Percentiles rank a stretch among this genome's conserved stretches.
Evolutionary conservation across 2,329 filamentous ascomycete genomes (phyloP).

Genomic region (Teratosphaeria nubilosa): DNA sequence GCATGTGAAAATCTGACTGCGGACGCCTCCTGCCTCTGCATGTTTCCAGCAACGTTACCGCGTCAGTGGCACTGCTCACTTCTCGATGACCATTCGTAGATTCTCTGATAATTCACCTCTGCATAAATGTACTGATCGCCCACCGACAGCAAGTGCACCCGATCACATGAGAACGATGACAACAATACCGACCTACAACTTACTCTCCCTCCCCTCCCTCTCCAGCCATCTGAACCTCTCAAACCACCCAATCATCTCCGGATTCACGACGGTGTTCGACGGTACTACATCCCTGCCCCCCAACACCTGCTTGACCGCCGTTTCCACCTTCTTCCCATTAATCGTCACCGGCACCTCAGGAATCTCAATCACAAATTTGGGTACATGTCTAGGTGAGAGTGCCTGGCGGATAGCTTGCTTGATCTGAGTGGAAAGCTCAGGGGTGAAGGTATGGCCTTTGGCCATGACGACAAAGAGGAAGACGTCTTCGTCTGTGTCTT

Average conservation of each 20-base stretch:
- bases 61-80: too few relatives aligned
- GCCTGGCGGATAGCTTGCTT: conserved; percentile 17
- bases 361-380: conserved; percentile 30
- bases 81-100: too few relatives aligned
- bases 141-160: too few relatives aligned
- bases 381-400: conserved; percentile 31
- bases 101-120: too few relatives aligned
- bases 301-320: conserved; percentile 33
- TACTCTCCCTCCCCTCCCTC: conserved; percentile 14
- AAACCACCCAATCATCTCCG: conserved; percentile 27
- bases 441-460: conserved; percentile 17
- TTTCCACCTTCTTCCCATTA: conserved; percentile 40
- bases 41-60: neutral
- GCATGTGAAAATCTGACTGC: neutral
- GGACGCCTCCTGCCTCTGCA: neutral
- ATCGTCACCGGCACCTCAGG: conserved; percentile 35
- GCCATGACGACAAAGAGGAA: conserved; percentile 33
- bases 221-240: conserved; percentile 25
- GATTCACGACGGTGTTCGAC: conserved; percentile 32
- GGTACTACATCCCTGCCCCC: conserved; percentile 29
- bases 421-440: conserved; percentile 14
- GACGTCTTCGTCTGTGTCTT: conserved; percentile 29
- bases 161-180: too few relatives aligned
- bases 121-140: too few relatives aligned
- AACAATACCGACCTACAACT: conserved; percentile 11